phyloP scores from a whole-genome alignment of 1,284 basidiomycete genomes.

The Ceratobasidium theobromae region DNA sequence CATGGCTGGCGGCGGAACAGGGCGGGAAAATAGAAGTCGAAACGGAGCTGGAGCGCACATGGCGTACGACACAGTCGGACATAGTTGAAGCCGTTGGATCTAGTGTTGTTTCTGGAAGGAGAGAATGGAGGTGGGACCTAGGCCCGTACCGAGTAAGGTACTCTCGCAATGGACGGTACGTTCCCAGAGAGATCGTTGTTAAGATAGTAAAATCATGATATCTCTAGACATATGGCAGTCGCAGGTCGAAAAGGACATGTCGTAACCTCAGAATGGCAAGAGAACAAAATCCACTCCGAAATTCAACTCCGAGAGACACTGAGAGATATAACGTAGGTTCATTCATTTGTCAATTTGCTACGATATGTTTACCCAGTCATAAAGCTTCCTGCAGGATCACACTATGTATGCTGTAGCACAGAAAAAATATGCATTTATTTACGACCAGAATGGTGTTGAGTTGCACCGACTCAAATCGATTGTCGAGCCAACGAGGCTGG shows the following conservation, averaged over 20 bases:
- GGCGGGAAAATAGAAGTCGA: conserved; percentile 73
- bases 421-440: conserved; percentile 95
- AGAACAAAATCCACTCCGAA: conserved; percentile 83
- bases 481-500: conserved; percentile 86
- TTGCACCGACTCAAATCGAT: conserved; percentile 83
- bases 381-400: conserved; percentile 88
- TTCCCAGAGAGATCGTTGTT: conserved; percentile 37
- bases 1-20: conserved; percentile 54
- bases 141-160: conserved; percentile 84
- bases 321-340: conserved; percentile 78
- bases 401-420: conserved; percentile 94
- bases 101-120: conserved; percentile 72
- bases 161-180: conserved; percentile 85
- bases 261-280: conserved; percentile 95
- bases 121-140: conserved; percentile 83
- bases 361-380: background rate
- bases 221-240: conserved; percentile 76
- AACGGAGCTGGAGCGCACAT: conserved; percentile 82
- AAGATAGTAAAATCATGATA: conserved; percentile 5
- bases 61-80: conserved; percentile 82
- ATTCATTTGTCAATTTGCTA: background rate
- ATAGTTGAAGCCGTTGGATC: conserved; percentile 69
- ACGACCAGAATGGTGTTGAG: conserved; percentile 93
- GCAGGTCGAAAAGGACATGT: conserved; percentile 83
- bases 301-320: conserved; percentile 88